phyloP scores from a whole-genome alignment of 371 early-diverging fungal genomes.

The Mortierella sp. region DNA sequence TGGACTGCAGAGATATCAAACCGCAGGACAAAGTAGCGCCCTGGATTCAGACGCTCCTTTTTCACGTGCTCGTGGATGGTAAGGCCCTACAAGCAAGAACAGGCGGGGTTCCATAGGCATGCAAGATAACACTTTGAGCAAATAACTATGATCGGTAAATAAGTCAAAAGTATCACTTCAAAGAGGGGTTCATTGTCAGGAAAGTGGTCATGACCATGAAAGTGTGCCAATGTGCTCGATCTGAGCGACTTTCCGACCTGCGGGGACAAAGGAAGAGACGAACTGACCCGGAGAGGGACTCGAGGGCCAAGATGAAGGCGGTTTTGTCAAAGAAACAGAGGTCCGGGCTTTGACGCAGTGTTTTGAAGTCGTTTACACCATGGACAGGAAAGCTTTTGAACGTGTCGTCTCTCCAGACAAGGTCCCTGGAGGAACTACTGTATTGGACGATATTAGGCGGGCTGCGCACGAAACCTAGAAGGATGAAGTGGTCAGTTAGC shows the following conservation, averaged over 20 bases:
- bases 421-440: slow-evolving; percentile 26
- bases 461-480: slow-evolving; percentile 27
- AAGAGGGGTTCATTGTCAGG: slow-evolving; percentile 46
- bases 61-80: slow-evolving; percentile 42
- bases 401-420: slow-evolving; percentile 27
- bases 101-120: slow-evolving; percentile 15
- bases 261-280: slow-evolving; percentile 51
- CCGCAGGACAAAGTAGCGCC: slow-evolving; percentile 41
- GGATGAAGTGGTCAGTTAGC: slow-evolving; percentile 13
- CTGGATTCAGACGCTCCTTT: slow-evolving; percentile 17
- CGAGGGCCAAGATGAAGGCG: slow-evolving; percentile 35
- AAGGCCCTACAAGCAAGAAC: slow-evolving; percentile 36
- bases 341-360: slow-evolving; percentile 25
- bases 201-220: slow-evolving; percentile 56
- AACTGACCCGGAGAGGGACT: slow-evolving; percentile 18
- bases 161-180: neutral
- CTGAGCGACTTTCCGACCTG: slow-evolving; percentile 52
- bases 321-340: slow-evolving; percentile 51
- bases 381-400: slow-evolving; percentile 38
- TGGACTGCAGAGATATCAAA: slow-evolving; percentile 36
- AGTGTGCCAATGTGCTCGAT: slow-evolving; percentile 46
- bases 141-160: too few relatives aligned
- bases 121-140: slow-evolving; percentile 8
- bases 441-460: slow-evolving; percentile 27
- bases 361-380: slow-evolving; percentile 27